Percentiles rank a stretch among this genome's conserved stretches.
Conservation (phyloP, 257 asterid species). For the Datura wrightii region DNA sequence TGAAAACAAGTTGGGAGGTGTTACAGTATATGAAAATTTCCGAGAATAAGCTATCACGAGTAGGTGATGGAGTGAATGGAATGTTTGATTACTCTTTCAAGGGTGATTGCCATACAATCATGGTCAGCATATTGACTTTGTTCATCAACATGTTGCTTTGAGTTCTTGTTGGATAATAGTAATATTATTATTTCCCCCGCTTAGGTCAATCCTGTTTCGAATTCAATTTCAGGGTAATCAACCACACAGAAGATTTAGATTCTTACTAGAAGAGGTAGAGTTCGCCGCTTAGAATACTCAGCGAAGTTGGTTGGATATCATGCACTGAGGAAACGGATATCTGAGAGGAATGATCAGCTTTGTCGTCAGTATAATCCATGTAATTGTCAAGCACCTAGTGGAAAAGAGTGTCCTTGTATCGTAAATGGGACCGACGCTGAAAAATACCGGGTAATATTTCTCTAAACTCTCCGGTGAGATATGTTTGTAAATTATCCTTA, state of each 20-base stretch:
- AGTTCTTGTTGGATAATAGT: not conserved
- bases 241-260: conserved; percentile 85
- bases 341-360: conserved; percentile 93
- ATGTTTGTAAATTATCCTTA: not conserved
- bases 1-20: conserved; percentile 84
- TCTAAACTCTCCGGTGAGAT: not conserved
- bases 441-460: not conserved
- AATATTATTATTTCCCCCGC: not conserved
- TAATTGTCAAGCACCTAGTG: conserved; percentile 88
- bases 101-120: conserved; percentile 69
- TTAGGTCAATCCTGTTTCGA: conserved; percentile 25
- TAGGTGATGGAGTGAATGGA: conserved; percentile 55
- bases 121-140: conserved; percentile 52
- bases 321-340: conserved; percentile 80
- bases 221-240: conserved; percentile 64
- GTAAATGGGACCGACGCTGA: conserved; percentile 67
- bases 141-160: conserved; percentile 29
- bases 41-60: conserved; percentile 56
- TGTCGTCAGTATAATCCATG: conserved; percentile 94
- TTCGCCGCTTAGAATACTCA: conserved; percentile 85
- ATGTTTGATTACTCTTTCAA: conserved; percentile 62
- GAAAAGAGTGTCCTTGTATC: conserved; percentile 88
- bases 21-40: conserved; percentile 74
- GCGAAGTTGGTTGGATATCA: conserved; percentile 96
- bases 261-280: conserved; percentile 89